Base-by-base conservation (phyloP, 2,329 filamentous ascomycete species). In the Ceratocystis alfenasii region DNA sequence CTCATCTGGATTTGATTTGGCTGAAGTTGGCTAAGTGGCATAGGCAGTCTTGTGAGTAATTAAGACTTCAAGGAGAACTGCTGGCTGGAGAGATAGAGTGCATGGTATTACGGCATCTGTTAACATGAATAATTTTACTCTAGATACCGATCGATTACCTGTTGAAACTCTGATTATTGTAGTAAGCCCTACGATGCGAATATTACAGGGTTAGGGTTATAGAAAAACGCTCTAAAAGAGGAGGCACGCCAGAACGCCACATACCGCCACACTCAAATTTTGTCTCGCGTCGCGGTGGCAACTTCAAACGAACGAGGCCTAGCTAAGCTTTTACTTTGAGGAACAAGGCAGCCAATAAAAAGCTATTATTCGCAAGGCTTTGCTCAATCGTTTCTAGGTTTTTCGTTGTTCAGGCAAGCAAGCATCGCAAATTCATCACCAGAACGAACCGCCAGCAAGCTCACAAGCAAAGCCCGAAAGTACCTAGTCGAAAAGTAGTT, bases 301-400 rank as follows among this genome's bases (percentile, higher is more conserved):
- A 57, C 53, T 57, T 28, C 28, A 33, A 30, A 33, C 53, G 8
- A 8, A n/a, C n/a, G 33, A n/a, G 53, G 28, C 22, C n/a, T 17
- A 59, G 15, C 53, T 28, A 30, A 30, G 53, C 53, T 20, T n/a
- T 17, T 30, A 28, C 28, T 36, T 3, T 20, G 22, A 15, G 55
- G 7, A 15, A 36, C 55, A 59, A 59, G 55, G 55, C 55, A 59
- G 30, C 55, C 55, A 59, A 59, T 59, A 6, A 59, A 59, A 25
- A 17, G 28, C 17, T 1, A 5, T 6, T 2, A 59, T 17, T 8
- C 28, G 33, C 55, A 59, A 59, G 55, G 55, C 55, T 59, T 2
- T 41, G 3, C 28, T n/a, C 28, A 8, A 20, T 25, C 8, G 55
- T 8, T 59, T 59, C 28, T n/a, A 8, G 25, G n/a, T 59, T 59